Percentiles rank a stretch among this genome's conserved stretches.
Evolutionary conservation across 2,329 filamentous ascomycete genomes (phyloP).

Genomic region (Sporothrix pallida): DNA sequence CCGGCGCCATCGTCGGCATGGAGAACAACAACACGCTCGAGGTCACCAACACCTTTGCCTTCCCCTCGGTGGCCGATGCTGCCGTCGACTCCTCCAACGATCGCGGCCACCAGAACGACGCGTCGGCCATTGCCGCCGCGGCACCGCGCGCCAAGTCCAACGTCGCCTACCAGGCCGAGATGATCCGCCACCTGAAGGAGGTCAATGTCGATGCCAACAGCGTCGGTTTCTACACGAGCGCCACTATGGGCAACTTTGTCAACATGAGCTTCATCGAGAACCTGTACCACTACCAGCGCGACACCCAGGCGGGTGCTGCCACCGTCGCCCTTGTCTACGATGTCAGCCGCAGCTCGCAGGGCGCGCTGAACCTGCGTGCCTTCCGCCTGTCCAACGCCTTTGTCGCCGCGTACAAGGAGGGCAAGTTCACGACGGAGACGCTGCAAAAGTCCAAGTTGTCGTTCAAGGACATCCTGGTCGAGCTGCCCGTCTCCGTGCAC

Average conservation of each 20-base stretch:
- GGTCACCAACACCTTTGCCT: constrained; percentile 93
- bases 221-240: constrained; percentile 97
- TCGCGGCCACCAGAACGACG: constrained; percentile 69
- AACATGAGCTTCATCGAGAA: constrained; percentile 96
- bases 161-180: constrained; percentile 86
- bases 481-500: constrained; percentile 87
- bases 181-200: constrained; percentile 95
- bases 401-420: constrained; percentile 92
- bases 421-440: constrained; percentile 96
- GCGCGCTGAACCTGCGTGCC: constrained; percentile 84
- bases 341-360: constrained; percentile 92
- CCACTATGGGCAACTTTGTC: constrained; percentile 98
- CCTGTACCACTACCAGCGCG: constrained; percentile 95
- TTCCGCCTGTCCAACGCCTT: constrained; percentile 89
- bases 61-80: constrained; percentile 79
- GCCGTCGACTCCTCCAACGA: constrained; percentile 53
- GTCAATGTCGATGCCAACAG: constrained; percentile 99
- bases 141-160: constrained; percentile 93
- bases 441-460: constrained; percentile 92
- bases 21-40: constrained; percentile 81
- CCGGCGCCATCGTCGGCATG: constrained; percentile 92
- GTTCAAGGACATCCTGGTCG: constrained; percentile 91
- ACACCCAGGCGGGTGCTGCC: constrained; percentile 87
- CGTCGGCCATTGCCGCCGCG: constrained; percentile 78
- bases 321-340: constrained; percentile 93